Evolutionary conservation across 1,284 basidiomycete species (phyloP), one percentile per base, ranked within the genome.

Genomic region (Tausonia pullulans): DNA sequence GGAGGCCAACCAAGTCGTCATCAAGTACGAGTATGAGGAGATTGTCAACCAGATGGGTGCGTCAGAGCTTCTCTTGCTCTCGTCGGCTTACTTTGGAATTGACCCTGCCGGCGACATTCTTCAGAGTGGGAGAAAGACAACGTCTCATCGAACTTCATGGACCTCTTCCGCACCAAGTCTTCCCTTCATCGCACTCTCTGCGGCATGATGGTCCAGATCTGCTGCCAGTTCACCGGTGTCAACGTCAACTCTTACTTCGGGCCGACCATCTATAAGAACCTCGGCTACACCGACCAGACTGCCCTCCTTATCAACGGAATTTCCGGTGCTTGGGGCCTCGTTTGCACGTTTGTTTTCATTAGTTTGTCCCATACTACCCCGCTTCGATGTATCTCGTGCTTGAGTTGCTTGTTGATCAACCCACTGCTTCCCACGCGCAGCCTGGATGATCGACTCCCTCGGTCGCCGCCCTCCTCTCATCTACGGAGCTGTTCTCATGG

Each of bases 181-280:
- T 54, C 83, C 82, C 67, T 79, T 50, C 78, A 77, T 62, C 75
- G 84, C 60, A 81, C 81, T 41, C 73, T 83, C 60, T 60, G 68
- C 14, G 70, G 69, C 10, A 55, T 58, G 41, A 40, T 57, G 1
- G 82, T 82, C 14, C 85, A 86, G 70, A 79, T 82, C 6, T 85
- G 85, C 71, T 80, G 80, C 13, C 84, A 85, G 70, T 84, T 84
- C 70, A 84, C 84, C 4, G 84, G 84, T 6, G 84, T 85, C 69
- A 86, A 85, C 70, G 82, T 72, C 46, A 69, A 63, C 65, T 63
- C 63, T 27, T 72, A 74, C 68, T 73, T 70, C 61, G 71, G 70
- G 27, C 71, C 72, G 27, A 71, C 70, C 9, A 14, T 52, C 51
- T 52, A 52, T 14, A 14, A 52, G 51, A 13, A 52, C 14, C 51